Evolutionary conservation across 1,139 yeast genomes (phyloP).

Genomic region (Ogataea hybrid): DNA sequence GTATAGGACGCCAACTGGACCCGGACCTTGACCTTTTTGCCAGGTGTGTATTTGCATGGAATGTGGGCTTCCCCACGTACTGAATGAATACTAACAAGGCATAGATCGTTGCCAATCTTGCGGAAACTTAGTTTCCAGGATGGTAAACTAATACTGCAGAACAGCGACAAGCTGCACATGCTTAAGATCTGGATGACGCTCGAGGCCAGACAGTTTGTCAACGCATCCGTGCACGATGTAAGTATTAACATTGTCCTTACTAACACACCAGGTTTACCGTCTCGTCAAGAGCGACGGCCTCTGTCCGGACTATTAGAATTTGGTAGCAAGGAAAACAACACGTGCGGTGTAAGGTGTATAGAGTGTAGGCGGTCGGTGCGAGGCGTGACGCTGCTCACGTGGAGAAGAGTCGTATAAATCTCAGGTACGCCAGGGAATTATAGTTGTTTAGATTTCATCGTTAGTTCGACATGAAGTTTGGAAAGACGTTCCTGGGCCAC

Average conservation of each 20-base stretch:
- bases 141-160: constrained; percentile 54
- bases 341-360: constrained; percentile 7
- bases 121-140: constrained; percentile 79
- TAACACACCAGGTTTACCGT: constrained; percentile 38
- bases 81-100: constrained; percentile 23
- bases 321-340: background rate
- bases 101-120: constrained; percentile 82
- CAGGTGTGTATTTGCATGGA: constrained; percentile 75
- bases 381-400: constrained; percentile 3
- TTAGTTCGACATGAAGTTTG: constrained; percentile 64
- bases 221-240: constrained; percentile 80
- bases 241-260: constrained; percentile 29
- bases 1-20: constrained; percentile 91
- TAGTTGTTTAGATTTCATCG: background rate
- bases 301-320: constrained; percentile 52
- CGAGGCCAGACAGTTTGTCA: constrained; percentile 84
- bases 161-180: constrained; percentile 71
- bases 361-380: background rate
- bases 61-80: constrained; percentile 55
- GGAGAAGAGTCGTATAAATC: constrained; percentile 1
- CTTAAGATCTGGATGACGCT: constrained; percentile 88
- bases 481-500: constrained; percentile 75
- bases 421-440: background rate
- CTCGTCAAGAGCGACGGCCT: constrained; percentile 59
- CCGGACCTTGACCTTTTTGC: constrained; percentile 93